phyloP scores from a whole-genome alignment of 2,329 filamentous ascomycete species.

The Cladosporium sphaerospermum region DNA sequence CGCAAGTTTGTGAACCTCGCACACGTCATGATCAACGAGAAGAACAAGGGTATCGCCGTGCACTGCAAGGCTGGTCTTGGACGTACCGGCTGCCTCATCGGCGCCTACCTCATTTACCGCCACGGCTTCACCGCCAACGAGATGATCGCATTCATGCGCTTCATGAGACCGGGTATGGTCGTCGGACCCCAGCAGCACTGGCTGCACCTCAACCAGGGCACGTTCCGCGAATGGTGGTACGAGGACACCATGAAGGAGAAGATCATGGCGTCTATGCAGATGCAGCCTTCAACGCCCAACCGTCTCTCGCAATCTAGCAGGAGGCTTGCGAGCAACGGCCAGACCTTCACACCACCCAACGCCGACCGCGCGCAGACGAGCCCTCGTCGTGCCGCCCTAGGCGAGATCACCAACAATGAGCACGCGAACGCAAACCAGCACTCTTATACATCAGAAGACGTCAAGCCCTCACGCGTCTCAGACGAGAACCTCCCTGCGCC shows the following conservation, averaged over 20 bases:
- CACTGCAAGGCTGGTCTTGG: constrained; percentile 98
- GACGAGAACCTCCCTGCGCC: constrained; percentile 92
- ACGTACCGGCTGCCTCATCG: constrained; percentile 91
- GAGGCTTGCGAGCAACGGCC: constrained; percentile 55
- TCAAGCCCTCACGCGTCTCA: constrained; percentile 52
- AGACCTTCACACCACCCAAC: constrained; percentile 79
- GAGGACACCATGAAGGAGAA: constrained; percentile 75
- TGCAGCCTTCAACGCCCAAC: constrained; percentile 50
- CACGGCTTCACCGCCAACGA: constrained; percentile 90
- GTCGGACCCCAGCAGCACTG: constrained; percentile 98
- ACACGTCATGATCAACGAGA: constrained; percentile 86
- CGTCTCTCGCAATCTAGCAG: constrained; percentile 42
- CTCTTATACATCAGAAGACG: constrained; percentile 21
- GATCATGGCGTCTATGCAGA: constrained; percentile 53
- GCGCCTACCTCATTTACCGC: constrained; percentile 94
- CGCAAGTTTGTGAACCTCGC: constrained; percentile 91
- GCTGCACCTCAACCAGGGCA: constrained; percentile 93
- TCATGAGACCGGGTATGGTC: constrained; percentile 98
- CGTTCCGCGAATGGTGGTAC: constrained; percentile 97
- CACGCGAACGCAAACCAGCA: constrained; percentile 39
- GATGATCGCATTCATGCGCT: constrained; percentile 89
- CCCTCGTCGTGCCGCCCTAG: constrained; percentile 69
- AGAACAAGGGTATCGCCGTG: constrained; percentile 89
- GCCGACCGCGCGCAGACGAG: constrained; percentile 55
- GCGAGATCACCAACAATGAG: constrained; percentile 83